phyloP scores from a whole-genome alignment of 148 eudicot species.

The Rhododendron griersonianum region DNA sequence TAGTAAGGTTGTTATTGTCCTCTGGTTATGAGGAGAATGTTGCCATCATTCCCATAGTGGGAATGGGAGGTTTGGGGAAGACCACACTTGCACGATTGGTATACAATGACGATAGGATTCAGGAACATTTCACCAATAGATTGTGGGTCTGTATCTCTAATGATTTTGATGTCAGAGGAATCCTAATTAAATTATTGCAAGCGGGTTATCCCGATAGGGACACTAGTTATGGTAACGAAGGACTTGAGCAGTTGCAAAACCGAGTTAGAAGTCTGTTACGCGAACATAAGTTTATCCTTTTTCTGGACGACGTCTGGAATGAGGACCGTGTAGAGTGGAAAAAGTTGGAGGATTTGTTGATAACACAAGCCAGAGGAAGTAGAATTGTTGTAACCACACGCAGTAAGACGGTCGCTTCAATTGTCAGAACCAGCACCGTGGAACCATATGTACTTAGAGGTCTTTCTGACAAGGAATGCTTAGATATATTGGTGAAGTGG shows the following conservation, averaged over 20 bases:
- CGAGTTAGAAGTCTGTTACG: background rate
- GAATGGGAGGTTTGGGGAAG: slow-evolving; percentile 33
- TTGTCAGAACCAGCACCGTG: background rate
- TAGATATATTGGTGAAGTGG: slow-evolving; percentile 13
- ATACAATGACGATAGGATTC: background rate
- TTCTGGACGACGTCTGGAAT: slow-evolving; percentile 32
- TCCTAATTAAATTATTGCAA: background rate
- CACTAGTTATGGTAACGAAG: background rate
- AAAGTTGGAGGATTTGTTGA: background rate
- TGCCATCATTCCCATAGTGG: slow-evolving; percentile 22
- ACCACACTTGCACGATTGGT: slow-evolving; percentile 24
- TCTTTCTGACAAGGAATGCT: slow-evolving; percentile 11
- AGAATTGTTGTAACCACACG: slow-evolving; percentile 26
- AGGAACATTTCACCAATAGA: background rate
- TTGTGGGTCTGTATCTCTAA: slow-evolving; percentile 30
- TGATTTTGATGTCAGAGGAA: slow-evolving; percentile 2
- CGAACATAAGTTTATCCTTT: slow-evolving; percentile 11
- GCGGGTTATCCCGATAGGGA: background rate
- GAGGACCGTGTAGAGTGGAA: background rate
- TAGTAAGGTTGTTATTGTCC: background rate
- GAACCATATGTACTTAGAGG: background rate
- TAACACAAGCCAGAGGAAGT: slow-evolving; percentile 6
- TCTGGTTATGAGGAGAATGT: background rate
- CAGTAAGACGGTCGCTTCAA: slow-evolving; percentile 9
- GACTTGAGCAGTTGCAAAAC: background rate